Evolutionary conservation across 164 flowering plant species (phyloP).

Genomic region (Umbellularia californica): DNA sequence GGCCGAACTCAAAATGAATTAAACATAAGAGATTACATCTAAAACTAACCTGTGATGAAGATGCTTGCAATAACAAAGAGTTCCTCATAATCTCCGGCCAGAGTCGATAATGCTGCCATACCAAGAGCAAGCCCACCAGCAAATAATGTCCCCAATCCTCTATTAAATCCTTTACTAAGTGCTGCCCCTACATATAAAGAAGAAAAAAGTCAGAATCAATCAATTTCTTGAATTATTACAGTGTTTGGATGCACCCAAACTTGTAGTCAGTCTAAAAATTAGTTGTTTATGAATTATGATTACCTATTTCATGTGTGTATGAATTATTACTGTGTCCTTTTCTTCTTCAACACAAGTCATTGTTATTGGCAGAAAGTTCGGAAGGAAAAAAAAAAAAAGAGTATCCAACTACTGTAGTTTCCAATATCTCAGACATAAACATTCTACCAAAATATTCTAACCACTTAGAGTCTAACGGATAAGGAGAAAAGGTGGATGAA

Average conservation of each 20-base stretch:
- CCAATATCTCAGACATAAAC: too few relatives aligned
- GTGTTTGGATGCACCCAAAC: neutral
- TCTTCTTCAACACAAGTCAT: too few relatives aligned
- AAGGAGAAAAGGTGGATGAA: too few relatives aligned
- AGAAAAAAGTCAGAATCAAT: neutral
- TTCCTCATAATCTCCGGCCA: conserved; percentile 49
- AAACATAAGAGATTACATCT: neutral
- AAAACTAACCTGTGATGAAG: conserved; percentile 52
- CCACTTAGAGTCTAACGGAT: too few relatives aligned
- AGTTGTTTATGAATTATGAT: too few relatives aligned
- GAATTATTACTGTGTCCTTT: too few relatives aligned
- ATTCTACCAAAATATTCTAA: too few relatives aligned
- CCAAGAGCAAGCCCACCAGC: conserved; percentile 83
- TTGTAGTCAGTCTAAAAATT: neutral
- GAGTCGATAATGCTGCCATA: conserved; percentile 43
- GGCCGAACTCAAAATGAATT: neutral
- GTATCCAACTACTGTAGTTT: too few relatives aligned
- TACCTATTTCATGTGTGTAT: too few relatives aligned
- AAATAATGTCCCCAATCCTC: conserved; percentile 71
- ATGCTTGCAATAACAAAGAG: conserved; percentile 47
- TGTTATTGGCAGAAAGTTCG: too few relatives aligned
- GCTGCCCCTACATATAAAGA: conserved; percentile 53
- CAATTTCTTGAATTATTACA: too few relatives aligned
- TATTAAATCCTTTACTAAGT: conserved; percentile 77
- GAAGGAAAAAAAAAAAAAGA: too few relatives aligned